Conservation (phyloP, 768 basidiomycete genomes). For the Amanita muscaria region DNA sequence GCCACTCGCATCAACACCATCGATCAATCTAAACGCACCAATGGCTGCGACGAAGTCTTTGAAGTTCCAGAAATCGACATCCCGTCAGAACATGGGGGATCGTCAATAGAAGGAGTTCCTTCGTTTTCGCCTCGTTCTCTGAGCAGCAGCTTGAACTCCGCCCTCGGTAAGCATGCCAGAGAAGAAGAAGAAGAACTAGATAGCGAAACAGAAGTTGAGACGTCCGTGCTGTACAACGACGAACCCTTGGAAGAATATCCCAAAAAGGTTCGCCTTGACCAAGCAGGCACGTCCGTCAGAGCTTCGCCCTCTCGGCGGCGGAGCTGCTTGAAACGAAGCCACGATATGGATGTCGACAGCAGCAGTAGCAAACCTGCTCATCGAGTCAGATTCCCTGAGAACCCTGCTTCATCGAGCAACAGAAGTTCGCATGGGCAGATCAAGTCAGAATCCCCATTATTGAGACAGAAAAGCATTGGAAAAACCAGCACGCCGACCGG, state of each 20-base stretch:
- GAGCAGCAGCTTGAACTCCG: background rate
- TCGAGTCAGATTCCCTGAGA: background rate
- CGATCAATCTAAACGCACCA: too few relatives aligned
- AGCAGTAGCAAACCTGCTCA: background rate
- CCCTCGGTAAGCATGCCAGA: conserved; percentile 9
- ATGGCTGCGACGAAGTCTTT: background rate
- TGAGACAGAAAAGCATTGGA: too few relatives aligned
- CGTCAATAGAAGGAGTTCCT: background rate
- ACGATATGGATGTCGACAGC: background rate
- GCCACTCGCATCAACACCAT: too few relatives aligned
- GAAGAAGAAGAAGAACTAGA: conserved; percentile 4
- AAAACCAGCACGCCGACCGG: too few relatives aligned
- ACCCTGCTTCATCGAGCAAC: too few relatives aligned
- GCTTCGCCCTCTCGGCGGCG: background rate
- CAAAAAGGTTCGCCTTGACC: background rate
- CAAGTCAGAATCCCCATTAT: background rate
- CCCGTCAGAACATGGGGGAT: background rate
- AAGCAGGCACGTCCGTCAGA: background rate
- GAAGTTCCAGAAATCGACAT: background rate
- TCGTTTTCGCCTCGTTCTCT: background rate
- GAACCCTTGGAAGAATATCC: background rate
- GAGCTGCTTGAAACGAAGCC: background rate
- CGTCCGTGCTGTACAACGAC: conserved; percentile 1
- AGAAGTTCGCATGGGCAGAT: background rate
- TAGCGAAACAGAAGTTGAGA: conserved; percentile 12